Base-by-base conservation (phyloP, 2,329 filamentous ascomycete genomes). In the Eurotiales sp. region DNA sequence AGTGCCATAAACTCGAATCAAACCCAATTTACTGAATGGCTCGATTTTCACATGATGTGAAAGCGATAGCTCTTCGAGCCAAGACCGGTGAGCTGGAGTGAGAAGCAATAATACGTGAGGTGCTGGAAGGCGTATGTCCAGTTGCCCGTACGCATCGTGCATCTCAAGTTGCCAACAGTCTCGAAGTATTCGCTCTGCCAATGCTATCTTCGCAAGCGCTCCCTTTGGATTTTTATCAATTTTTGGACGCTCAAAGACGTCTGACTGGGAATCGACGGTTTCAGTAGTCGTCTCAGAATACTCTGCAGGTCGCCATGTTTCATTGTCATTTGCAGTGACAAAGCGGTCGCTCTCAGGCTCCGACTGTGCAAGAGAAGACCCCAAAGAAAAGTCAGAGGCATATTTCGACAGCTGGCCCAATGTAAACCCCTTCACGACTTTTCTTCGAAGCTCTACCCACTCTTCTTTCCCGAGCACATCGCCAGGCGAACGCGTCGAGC, bases 101-200 rank as follows among this genome's bases (percentile, higher is more conserved):
- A 66, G 48, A 10, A 73, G 62, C 19, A 72, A 51, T 6, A 60
- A 60, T 17, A 72, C 54, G 6, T 54, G 54, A 7, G 57, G 53
- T 11, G 59, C 46, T 7, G 63, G 58, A 12, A 72, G 54, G 14
- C 55, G 60, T 6, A 72, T 58, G 46, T 71, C 68, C 37, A 71
- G 46, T 46, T 69, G 69, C 8, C 70, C 70, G 44, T 64, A 50
- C 51, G 72, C 69, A 21, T 59, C 61, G 12, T 50, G 34, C 25
- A 70, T 52, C 3, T 63, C 64, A 19, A 72, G 55, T 27, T 67
- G 53, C 70, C 70, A 73, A 58, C 64, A 70, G 37, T 71, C 63
- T 34, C 70, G 66, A 42, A 72, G 59, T 29, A 73, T 66, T 29
- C 48, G 61, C 52, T 72, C 68, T 14, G 62, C 62, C 19, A 69